Percentiles rank a stretch among this genome's conserved stretches.
Conservation (phyloP, 345 rosid genomes). For the Syzygium aqueum region DNA sequence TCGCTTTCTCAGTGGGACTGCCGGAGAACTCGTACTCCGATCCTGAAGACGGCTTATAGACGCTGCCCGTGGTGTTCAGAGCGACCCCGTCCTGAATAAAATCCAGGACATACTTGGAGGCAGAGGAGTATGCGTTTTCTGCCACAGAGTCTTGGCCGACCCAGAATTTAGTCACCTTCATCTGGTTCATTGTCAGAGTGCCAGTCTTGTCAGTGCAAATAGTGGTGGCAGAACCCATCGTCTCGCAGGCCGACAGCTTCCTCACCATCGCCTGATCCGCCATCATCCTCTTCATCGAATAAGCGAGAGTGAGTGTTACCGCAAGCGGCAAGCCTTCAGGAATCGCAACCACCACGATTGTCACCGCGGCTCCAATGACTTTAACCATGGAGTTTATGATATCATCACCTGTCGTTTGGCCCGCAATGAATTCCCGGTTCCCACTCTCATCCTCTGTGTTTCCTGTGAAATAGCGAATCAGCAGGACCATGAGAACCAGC, state of each 20-base stretch:
- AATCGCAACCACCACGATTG: constrained; percentile 72
- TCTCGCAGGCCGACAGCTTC: constrained; percentile 69
- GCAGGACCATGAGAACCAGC: constrained; percentile 50
- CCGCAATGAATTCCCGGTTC: constrained; percentile 24
- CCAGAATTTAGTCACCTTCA: constrained; percentile 63
- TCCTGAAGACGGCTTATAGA: constrained; percentile 16
- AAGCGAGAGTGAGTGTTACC: constrained; percentile 67
- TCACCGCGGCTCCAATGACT: constrained; percentile 61
- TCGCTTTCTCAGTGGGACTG: constrained; percentile 63
- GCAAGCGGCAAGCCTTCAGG: constrained; percentile 82
- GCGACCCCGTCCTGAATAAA: constrained; percentile 52
- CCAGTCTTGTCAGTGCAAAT: constrained; percentile 76
- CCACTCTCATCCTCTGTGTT: constrained; percentile 47
- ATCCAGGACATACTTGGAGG: constrained; percentile 25
- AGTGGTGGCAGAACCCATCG: constrained; percentile 73
- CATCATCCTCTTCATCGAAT: constrained; percentile 81
- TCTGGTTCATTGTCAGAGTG: constrained; percentile 61
- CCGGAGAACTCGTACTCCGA: constrained; percentile 38
- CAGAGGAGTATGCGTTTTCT: constrained; percentile 4
- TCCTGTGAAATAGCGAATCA: constrained; percentile 60
- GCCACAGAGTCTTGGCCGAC: constrained; percentile 27
- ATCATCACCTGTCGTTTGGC: constrained; percentile 37
- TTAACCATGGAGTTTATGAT: constrained; percentile 44
- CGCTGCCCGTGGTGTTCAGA: constrained; percentile 54
- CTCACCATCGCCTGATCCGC: constrained; percentile 74